A percentile compares a stretch with the other conserved stretches of the same genome.
These are phyloP conservation scores for Phialocephala subalpina DNA, from an alignment of 2,329 filamentous ascomycete genomes.

Conservation along the genomic window DNA sequence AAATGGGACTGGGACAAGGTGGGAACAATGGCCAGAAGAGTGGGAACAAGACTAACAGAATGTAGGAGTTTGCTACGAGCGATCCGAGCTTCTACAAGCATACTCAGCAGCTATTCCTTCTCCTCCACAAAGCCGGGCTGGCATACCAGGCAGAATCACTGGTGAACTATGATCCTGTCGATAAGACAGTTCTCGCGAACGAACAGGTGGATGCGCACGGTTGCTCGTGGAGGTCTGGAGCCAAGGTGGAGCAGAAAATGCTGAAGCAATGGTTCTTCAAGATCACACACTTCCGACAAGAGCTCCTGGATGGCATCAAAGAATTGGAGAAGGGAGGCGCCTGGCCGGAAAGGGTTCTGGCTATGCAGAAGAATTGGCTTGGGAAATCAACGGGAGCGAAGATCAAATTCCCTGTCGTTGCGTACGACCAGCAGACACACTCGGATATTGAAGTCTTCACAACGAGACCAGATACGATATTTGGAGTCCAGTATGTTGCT, in stretches of 20 bases:
- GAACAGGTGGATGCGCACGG: slow-evolving; percentile 92
- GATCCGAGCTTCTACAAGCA: slow-evolving; percentile 88
- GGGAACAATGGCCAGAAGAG: slow-evolving; percentile 47
- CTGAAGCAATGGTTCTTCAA: slow-evolving; percentile 91
- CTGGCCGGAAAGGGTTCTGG: slow-evolving; percentile 84
- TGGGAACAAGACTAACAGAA: slow-evolving; percentile 22
- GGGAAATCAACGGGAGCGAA: slow-evolving; percentile 79
- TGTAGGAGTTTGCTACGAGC: slow-evolving; percentile 83
- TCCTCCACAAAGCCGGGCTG: slow-evolving; percentile 75
- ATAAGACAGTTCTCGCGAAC: slow-evolving; percentile 89
- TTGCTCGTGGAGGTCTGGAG: slow-evolving; percentile 86
- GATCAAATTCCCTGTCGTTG: slow-evolving; percentile 71
- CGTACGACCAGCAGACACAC: slow-evolving; percentile 32
- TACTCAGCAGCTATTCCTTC: slow-evolving; percentile 85
- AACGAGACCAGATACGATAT: slow-evolving; percentile 85
- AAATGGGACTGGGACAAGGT: slow-evolving; percentile 86
- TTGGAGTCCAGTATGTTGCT: slow-evolving; percentile 85
- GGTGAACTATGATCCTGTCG: slow-evolving; percentile 91
- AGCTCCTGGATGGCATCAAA: slow-evolving; percentile 75
- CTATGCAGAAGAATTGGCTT: slow-evolving; percentile 90
- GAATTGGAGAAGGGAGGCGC: slow-evolving; percentile 65
- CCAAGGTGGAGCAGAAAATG: slow-evolving; percentile 79
- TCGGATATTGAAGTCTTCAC: slow-evolving; percentile 76
- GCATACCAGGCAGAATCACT: slow-evolving; percentile 85
- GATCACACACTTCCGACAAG: slow-evolving; percentile 80